These are phyloP conservation scores for Didymella glomerata DNA, from an alignment of 2,329 filamentous ascomycete genomes.

Conservation along the genomic window DNA sequence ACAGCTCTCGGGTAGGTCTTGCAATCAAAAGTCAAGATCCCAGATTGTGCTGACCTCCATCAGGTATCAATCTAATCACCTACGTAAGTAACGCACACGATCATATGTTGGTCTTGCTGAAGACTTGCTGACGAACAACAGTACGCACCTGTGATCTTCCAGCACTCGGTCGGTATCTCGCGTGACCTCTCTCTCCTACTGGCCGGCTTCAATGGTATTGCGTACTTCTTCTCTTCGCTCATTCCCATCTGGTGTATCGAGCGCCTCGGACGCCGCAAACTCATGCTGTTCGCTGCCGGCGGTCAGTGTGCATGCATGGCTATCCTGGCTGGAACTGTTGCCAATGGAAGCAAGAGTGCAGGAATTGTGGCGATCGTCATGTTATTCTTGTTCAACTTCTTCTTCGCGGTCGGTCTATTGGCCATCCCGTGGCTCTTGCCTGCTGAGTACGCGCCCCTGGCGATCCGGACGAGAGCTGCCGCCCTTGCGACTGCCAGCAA, in stretches of 20 bases:
- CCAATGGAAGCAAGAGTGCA: background rate
- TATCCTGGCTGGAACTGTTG: background rate
- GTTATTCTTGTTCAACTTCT: background rate
- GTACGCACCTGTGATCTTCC: background rate
- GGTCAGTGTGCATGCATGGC: slow-evolving; percentile 27
- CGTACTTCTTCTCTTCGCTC: slow-evolving; percentile 52
- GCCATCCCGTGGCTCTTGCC: background rate
- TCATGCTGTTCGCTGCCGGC: slow-evolving; percentile 44
- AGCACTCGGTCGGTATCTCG: background rate
- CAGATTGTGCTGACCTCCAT: background rate
- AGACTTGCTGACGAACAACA: background rate
- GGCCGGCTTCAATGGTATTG: slow-evolving; percentile 23
- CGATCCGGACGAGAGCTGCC: slow-evolving; percentile 2
- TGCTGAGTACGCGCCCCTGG: background rate
- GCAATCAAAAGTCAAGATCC: background rate
- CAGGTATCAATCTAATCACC: background rate
- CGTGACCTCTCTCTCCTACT: background rate
- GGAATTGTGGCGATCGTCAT: background rate
- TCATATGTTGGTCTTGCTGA: background rate
- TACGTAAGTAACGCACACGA: background rate
- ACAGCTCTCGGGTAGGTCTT: background rate
- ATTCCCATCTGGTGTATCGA: slow-evolving; percentile 53
- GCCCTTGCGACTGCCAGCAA: slow-evolving; percentile 19
- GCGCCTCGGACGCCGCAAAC: slow-evolving; percentile 40
- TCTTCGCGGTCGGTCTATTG: background rate